Evolutionary conservation across 495 filamentous ascomycete genomes (phyloP), one percentile per base, ranked within the genome.

Genomic region (Aspergillus bertholletiae): DNA sequence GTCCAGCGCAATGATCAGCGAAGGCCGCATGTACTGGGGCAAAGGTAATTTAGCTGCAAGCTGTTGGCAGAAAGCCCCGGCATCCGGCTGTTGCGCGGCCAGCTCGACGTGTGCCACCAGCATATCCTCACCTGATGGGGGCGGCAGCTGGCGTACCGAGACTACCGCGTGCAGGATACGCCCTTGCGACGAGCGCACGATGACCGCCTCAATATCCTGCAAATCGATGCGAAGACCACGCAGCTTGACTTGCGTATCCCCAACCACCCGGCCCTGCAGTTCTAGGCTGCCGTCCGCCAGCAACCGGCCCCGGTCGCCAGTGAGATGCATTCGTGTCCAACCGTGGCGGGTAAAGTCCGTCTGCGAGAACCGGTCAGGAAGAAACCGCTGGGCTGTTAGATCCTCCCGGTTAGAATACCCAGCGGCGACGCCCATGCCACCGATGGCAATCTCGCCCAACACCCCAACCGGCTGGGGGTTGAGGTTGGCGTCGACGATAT

Each of bases 151-250:
- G n/a, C n/a, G n/a, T n/a, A n/a, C n/a, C n/a, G n/a, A n/a, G n/a
- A n/a, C n/a, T n/a, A n/a, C n/a, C n/a, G n/a, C n/a, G n/a, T n/a
- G n/a, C n/a, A n/a, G n/a, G n/a, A n/a, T n/a, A n/a, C n/a, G n/a
- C n/a, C n/a, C n/a, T n/a, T n/a, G n/a, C n/a, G n/a, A n/a, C n/a
- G n/a, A n/a, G n/a, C n/a, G n/a, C n/a, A n/a, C n/a, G n/a, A n/a
- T n/a, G n/a, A n/a, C n/a, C n/a, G n/a, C n/a, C n/a, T n/a, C n/a
- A n/a, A n/a, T n/a, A n/a, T n/a, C n/a, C n/a, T n/a, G n/a, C n/a
- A n/a, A n/a, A n/a, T n/a, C n/a, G 4, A 82, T 71, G 0, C 80
- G 78, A 2, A 78, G 9, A 0, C 81, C 81, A 2, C 72, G 64
- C 0, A 84, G 37, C 53, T 84, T 83, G 43, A 81, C 58, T 50